Percentiles rank a stretch among this genome's conserved stretches.
These are phyloP conservation scores for Rhodomyrtus tomentosa DNA, from an alignment of 345 rosid genomes.

Conservation along the genomic window DNA sequence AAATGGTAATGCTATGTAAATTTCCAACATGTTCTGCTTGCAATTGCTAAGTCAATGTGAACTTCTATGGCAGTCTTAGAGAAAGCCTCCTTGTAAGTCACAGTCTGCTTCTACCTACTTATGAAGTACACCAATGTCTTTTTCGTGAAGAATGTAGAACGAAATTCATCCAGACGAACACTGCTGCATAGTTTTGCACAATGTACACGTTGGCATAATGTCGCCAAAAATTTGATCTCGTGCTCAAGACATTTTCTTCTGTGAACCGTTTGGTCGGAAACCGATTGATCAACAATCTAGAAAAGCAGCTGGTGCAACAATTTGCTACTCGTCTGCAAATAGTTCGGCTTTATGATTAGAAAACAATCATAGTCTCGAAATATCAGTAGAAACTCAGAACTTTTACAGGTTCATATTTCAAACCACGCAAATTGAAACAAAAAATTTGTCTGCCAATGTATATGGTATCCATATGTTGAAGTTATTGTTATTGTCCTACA, in stretches of 20 bases:
- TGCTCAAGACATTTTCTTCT: not conserved
- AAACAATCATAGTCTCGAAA: not conserved
- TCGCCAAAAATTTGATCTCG: not conserved
- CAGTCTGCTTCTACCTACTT: not conserved
- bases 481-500: no score
- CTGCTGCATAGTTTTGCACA: not conserved
- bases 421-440: not conserved
- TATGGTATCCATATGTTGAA: not conserved
- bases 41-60: not conserved
- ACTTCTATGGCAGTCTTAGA: not conserved
- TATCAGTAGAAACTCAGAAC: not conserved
- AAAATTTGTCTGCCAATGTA: not conserved
- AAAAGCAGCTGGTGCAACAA: not conserved
- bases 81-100: not conserved
- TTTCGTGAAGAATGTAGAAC: not conserved
- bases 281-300: not conserved
- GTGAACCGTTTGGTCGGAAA: not conserved
- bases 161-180: not conserved
- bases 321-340: not conserved
- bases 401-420: not conserved
- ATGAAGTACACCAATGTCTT: not conserved
- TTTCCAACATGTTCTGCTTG: not conserved
- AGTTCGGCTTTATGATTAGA: not conserved
- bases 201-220: not conserved
- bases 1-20: not conserved